Evolutionary conservation across 768 basidiomycete genomes (phyloP).

Genomic region (Galerina marginata): DNA sequence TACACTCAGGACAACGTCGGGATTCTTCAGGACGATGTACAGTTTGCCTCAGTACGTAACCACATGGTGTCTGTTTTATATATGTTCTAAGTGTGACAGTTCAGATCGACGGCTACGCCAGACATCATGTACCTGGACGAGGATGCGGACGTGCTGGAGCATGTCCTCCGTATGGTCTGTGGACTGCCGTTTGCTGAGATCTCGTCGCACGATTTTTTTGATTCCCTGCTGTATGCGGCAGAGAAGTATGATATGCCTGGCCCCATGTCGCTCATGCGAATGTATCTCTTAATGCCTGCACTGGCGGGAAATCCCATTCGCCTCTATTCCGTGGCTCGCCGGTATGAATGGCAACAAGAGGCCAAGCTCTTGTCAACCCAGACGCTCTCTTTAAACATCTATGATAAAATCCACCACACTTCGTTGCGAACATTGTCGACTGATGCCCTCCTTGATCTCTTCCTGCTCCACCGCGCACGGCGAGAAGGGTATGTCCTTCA

Average conservation of each 20-base stretch:
- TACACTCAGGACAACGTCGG: constrained; percentile 57
- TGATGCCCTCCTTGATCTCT: constrained; percentile 56
- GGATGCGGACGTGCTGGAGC: constrained; percentile 57
- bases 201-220: constrained; percentile 57
- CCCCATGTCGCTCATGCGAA: constrained; percentile 62
- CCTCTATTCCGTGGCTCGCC: constrained; percentile 58
- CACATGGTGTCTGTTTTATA: no score
- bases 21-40: no score
- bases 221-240: constrained; percentile 62
- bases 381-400: constrained; percentile 60
- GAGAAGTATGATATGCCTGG: constrained; percentile 79
- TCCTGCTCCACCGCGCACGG: constrained; percentile 58
- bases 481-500: constrained; percentile 42
- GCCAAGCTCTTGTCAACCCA: constrained; percentile 56
- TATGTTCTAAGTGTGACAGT: no score
- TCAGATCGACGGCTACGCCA: no score
- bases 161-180: constrained; percentile 64
- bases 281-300: constrained; percentile 59
- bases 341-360: constrained; percentile 65
- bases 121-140: constrained; percentile 52
- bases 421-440: constrained; percentile 54
- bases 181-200: constrained; percentile 58
- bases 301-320: constrained; percentile 51
- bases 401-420: constrained; percentile 48
- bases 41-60: no score